Evolutionary conservation across 75 land plant species (phyloP).

Genomic region (Adiantum capillusveneris): DNA sequence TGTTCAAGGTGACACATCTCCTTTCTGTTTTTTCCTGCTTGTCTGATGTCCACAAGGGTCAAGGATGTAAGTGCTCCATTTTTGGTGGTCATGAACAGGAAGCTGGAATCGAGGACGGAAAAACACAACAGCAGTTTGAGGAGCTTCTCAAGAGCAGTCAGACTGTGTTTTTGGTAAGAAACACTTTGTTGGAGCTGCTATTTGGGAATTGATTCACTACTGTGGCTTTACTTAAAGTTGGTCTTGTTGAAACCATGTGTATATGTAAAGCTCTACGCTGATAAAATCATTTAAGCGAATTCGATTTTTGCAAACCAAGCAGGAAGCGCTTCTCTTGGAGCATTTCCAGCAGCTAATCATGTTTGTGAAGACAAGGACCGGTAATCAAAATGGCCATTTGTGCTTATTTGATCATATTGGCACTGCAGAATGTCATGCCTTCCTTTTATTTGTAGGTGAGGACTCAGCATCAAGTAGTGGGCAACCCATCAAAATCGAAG

Average conservation of each 20-base stretch:
- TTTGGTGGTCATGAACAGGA: slow-evolving; percentile 39
- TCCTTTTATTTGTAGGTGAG: slow-evolving; percentile 46
- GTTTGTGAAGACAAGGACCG: slow-evolving; percentile 92
- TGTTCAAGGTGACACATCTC: slow-evolving; percentile 56
- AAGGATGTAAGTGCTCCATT: too few species aligned
- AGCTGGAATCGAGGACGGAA: slow-evolving; percentile 87
- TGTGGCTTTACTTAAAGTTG: background rate
- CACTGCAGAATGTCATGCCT: background rate
- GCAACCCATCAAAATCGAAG: slow-evolving; percentile 61
- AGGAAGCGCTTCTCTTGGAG: slow-evolving; percentile 92
- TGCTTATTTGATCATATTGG: too few species aligned
- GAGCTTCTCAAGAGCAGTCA: slow-evolving; percentile 89
- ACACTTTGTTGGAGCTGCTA: background rate
- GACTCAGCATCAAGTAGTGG: slow-evolving; percentile 47
- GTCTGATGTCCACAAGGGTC: too few species aligned
- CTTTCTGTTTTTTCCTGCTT: background rate
- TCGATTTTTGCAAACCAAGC: slow-evolving; percentile 7
- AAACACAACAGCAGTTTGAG: slow-evolving; percentile 82
- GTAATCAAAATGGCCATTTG: slow-evolving; percentile 19
- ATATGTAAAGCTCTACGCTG: too few species aligned
- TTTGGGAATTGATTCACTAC: slow-evolving; percentile 2
- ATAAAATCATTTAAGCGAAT: too few species aligned
- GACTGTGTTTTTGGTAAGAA: slow-evolving; percentile 73
- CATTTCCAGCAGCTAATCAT: slow-evolving; percentile 75
- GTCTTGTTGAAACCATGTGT: too few species aligned